phyloP scores from a whole-genome alignment of 208 protist genomes.

The Herpetomonas muscarum region DNA sequence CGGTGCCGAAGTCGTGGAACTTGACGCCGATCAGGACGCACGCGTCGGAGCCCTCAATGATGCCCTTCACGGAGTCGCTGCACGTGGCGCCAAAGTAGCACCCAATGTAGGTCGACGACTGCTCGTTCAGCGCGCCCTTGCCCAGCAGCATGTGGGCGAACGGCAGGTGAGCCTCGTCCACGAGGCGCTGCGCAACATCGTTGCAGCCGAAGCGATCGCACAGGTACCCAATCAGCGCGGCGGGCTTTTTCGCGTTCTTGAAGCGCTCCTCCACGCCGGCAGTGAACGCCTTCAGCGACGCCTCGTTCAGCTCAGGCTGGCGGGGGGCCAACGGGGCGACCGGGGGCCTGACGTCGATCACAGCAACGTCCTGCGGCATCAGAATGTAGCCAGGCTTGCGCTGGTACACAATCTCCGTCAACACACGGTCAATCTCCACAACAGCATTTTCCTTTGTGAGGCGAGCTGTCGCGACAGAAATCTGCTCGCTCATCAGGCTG shows the following conservation, averaged over 20 bases:
- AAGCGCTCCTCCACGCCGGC: conserved; percentile 25
- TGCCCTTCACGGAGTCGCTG: neutral
- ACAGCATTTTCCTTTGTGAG: conserved; percentile 15
- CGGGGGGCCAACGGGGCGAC: conserved; percentile 7
- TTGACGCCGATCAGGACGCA: conserved; percentile 31
- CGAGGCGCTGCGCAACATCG: conserved; percentile 19
- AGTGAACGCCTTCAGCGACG: conserved; percentile 15
- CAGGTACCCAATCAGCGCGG: conserved; percentile 26
- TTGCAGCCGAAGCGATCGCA: conserved; percentile 39
- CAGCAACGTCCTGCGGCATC: conserved; percentile 25
- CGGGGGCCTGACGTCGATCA: conserved; percentile 4
- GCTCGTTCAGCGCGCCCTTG: conserved; percentile 44
- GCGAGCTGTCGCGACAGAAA: conserved; percentile 13
- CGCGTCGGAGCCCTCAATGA: conserved; percentile 25
- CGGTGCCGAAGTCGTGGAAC: conserved; percentile 51
- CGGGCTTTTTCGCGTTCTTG: conserved; percentile 10
- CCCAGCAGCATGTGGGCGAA: conserved; percentile 34
- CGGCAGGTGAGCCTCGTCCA: conserved; percentile 31
- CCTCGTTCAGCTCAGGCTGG: conserved; percentile 1
- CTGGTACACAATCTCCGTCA: conserved; percentile 17
- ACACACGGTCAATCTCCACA: conserved; percentile 32
- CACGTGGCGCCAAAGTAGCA: conserved; percentile 26
- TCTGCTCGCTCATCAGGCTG: conserved; percentile 17
- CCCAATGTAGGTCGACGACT: conserved; percentile 32
- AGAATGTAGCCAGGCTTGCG: conserved; percentile 33